Evolutionary conservation across 1,284 basidiomycete species (phyloP).

Genomic region (Leccinum subfulvum): DNA sequence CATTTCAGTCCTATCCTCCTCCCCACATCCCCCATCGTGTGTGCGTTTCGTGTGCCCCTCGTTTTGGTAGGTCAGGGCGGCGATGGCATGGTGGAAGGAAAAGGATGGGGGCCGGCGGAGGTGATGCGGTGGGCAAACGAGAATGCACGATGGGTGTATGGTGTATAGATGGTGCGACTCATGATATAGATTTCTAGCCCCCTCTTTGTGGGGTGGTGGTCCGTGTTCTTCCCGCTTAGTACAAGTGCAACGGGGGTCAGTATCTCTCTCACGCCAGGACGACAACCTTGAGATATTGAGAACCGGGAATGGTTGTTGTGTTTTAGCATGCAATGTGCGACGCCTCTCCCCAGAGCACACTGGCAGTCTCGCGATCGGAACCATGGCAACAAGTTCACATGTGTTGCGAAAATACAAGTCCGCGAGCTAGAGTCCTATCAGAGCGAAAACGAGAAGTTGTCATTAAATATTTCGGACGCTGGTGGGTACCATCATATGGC

Average conservation of each 20-base stretch:
- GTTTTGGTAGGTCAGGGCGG: constrained; percentile 25
- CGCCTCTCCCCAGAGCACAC: too few relatives aligned
- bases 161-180: constrained; percentile 34
- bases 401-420: too few relatives aligned
- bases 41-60: not conserved
- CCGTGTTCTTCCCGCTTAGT: not conserved
- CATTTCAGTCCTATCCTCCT: not conserved
- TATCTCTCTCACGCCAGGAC: too few relatives aligned
- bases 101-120: constrained; percentile 50
- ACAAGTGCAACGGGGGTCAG: not conserved
- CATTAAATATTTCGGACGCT: too few relatives aligned
- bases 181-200: not conserved
- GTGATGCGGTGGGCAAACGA: constrained; percentile 64
- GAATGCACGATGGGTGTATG: constrained; percentile 65
- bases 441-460: too few relatives aligned
- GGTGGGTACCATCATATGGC: too few relatives aligned
- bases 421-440: too few relatives aligned
- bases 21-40: not conserved
- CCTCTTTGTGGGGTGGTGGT: not conserved
- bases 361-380: too few relatives aligned
- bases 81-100: not conserved
- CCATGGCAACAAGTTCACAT: too few relatives aligned
- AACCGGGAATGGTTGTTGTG: too few relatives aligned
- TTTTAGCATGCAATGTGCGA: too few relatives aligned
- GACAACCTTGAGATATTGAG: too few relatives aligned